Conservation (phyloP, 768 basidiomycete species). For the Cystofilobasidium capitatum region DNA sequence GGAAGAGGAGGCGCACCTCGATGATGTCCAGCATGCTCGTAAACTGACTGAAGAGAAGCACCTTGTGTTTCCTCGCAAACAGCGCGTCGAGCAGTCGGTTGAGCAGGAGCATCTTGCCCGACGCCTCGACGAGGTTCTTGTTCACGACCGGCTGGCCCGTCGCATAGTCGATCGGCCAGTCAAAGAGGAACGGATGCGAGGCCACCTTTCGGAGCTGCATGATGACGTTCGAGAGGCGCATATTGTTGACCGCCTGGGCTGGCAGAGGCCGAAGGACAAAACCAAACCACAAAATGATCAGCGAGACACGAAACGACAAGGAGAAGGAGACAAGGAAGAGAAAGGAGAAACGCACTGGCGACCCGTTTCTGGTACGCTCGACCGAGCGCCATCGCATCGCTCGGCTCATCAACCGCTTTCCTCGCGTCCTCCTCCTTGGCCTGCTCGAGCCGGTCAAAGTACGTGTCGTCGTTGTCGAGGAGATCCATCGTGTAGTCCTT, state of each 20-base stretch:
- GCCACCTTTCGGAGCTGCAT: constrained; percentile 86
- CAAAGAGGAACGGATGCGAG: constrained; percentile 82
- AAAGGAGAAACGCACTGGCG: constrained; percentile 46
- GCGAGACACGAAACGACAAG: background rate
- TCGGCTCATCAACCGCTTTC: background rate
- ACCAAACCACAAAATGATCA: background rate
- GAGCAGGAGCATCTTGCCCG: constrained; percentile 95
- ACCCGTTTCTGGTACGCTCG: constrained; percentile 52
- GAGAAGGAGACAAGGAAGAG: constrained; percentile 3
- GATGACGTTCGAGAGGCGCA: constrained; percentile 84
- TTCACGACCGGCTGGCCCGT: constrained; percentile 59
- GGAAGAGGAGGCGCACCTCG: constrained; percentile 43
- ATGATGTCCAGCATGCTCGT: constrained; percentile 94
- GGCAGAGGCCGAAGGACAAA: too few relatives aligned
- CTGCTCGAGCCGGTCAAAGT: constrained; percentile 36
- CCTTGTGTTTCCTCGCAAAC: constrained; percentile 70
- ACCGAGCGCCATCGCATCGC: constrained; percentile 47
- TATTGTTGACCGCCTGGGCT: constrained; percentile 82
- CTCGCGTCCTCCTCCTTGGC: constrained; percentile 9
- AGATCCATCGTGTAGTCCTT: constrained; percentile 27
- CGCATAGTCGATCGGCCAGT: constrained; percentile 61
- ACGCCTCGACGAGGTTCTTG: constrained; percentile 69
- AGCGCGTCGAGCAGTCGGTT: constrained; percentile 76
- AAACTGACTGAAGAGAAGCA: constrained; percentile 59
- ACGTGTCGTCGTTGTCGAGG: constrained; percentile 38